Conservation (phyloP, 441 rosid species). For the Adansonia grandidieri region DNA sequence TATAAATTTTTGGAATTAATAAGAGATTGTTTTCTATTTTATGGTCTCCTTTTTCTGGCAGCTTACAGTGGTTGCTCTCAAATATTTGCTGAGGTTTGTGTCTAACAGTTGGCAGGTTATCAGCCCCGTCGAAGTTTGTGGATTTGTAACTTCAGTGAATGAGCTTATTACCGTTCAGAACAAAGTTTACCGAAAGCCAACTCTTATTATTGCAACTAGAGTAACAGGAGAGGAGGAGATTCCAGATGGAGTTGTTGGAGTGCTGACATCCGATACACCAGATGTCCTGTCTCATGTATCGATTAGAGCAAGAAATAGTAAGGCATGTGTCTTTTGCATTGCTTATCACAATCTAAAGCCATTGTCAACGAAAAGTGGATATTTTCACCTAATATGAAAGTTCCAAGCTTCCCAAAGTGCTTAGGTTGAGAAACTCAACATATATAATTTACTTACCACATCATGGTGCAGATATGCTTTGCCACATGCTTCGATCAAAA, state of each 20-base stretch:
- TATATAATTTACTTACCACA: slow-evolving; percentile 12
- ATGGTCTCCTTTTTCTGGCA: neutral
- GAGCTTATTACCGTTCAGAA: slow-evolving; percentile 63
- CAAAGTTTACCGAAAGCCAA: slow-evolving; percentile 64
- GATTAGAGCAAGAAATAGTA: slow-evolving; percentile 79
- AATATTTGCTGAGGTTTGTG: slow-evolving; percentile 28
- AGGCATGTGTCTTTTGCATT: slow-evolving; percentile 45
- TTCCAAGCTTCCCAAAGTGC: slow-evolving; percentile 21
- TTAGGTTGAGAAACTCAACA: slow-evolving; percentile 24
- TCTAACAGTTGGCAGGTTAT: slow-evolving; percentile 83
- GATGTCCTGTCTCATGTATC: slow-evolving; percentile 88
- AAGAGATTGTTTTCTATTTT: slow-evolving; percentile 7
- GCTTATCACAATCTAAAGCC: neutral
- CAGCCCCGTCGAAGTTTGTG: slow-evolving; percentile 76
- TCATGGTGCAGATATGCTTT: slow-evolving; percentile 70
- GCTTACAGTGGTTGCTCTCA: neutral
- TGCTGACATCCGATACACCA: slow-evolving; percentile 75
- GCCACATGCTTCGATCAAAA: slow-evolving; percentile 85
- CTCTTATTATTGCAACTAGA: slow-evolving; percentile 63
- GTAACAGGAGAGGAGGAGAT: slow-evolving; percentile 89
- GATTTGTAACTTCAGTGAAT: slow-evolving; percentile 53
- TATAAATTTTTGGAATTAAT: neutral
- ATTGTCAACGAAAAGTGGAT: neutral
- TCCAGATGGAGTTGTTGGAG: slow-evolving; percentile 80
- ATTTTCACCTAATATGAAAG: slow-evolving; percentile 21